These are phyloP conservation scores for Aspergillus sp. DNA, from an alignment of 2,329 filamentous ascomycete genomes.

Conservation along the genomic window DNA sequence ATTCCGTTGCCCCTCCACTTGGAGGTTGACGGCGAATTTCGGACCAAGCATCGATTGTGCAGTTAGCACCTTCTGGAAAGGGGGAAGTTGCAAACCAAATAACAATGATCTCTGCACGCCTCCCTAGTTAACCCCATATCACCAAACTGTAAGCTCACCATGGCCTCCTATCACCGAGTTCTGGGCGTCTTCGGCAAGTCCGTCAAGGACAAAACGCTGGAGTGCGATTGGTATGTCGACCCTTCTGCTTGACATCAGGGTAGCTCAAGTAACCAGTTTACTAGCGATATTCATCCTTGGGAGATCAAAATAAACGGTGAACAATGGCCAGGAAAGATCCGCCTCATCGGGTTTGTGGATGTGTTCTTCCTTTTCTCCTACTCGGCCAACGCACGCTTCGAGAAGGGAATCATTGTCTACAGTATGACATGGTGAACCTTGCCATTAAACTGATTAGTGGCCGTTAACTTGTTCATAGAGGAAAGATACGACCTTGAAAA, in stretches of 20 bases:
- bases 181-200: slow-evolving; percentile 13
- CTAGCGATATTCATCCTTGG: slow-evolving; percentile 18
- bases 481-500: slow-evolving; percentile 9
- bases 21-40: neutral
- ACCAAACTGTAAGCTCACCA: neutral
- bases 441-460: neutral
- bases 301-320: slow-evolving; percentile 12
- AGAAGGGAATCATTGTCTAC: slow-evolving; percentile 17
- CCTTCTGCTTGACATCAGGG: neutral
- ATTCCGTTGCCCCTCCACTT: neutral
- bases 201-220: slow-evolving; percentile 12
- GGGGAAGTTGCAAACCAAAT: neutral
- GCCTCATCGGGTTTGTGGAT: slow-evolving; percentile 16
- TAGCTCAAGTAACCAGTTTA: neutral
- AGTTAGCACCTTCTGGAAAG: neutral
- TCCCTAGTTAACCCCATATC: neutral
- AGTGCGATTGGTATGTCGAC: slow-evolving; percentile 14
- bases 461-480: neutral
- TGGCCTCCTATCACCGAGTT: slow-evolving; percentile 17
- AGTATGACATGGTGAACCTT: neutral
- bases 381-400: slow-evolving; percentile 15
- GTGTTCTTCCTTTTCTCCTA: slow-evolving; percentile 18
- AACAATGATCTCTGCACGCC: neutral
- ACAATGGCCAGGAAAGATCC: slow-evolving; percentile 17
- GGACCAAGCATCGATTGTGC: too few relatives aligned